phyloP scores from a whole-genome alignment of 225 moss, liverwort and hornwort species.

The Straminergon stramineum region DNA sequence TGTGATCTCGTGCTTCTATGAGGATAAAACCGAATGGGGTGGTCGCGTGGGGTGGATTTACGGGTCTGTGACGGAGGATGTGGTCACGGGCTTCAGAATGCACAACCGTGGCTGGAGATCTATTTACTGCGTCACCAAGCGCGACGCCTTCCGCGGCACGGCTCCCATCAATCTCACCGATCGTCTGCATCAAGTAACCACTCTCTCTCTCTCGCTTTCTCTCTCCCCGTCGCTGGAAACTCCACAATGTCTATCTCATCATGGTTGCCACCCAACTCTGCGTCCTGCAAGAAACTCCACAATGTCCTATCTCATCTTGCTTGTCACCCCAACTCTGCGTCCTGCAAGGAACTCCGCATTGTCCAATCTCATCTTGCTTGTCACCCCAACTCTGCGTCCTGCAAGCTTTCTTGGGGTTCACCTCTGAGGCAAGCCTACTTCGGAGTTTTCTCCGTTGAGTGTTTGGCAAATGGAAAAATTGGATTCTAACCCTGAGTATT shows the following conservation, averaged over 20 bases:
- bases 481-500: background rate
- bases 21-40: slow-evolving; percentile 80
- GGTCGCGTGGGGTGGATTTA: slow-evolving; percentile 78
- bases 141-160: slow-evolving; percentile 72
- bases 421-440: background rate
- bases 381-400: background rate
- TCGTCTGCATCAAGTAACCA: slow-evolving; percentile 63
- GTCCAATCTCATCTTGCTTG: background rate
- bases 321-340: background rate
- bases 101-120: slow-evolving; percentile 83
- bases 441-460: background rate
- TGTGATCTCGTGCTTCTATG: slow-evolving; percentile 72
- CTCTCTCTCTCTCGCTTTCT: background rate
- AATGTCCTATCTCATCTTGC: background rate
- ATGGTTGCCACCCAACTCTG: background rate
- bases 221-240: background rate
- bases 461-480: too few species aligned
- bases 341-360: background rate
- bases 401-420: background rate
- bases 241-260: background rate
- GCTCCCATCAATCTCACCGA: slow-evolving; percentile 81
- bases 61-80: slow-evolving; percentile 76
- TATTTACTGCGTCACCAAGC: slow-evolving; percentile 67
- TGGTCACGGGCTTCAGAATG: slow-evolving; percentile 74
- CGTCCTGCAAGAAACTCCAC: background rate